Evolutionary conservation across 441 rosid genomes (phyloP), one percentile per base, ranked within the genome.

Genomic region (Biscutella laevigata): DNA sequence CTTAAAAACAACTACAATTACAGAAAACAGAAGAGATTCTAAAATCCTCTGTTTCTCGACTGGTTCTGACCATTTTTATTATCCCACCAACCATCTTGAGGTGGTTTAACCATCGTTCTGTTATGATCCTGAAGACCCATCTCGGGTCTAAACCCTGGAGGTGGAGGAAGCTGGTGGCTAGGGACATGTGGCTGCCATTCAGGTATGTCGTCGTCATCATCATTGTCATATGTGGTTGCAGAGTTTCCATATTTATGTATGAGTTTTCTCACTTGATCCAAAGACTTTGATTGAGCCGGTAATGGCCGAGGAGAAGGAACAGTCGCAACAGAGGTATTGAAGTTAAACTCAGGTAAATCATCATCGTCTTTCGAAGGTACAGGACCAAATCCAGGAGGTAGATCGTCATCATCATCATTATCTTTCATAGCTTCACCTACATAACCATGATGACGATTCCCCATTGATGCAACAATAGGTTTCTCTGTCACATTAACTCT

Each of bases 371-470:
- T 82, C 43, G 66, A 15, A 3, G 70, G 40, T 0, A 62, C 71
- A 0, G 88, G 95, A 45, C 96, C 98, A 34, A 92, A 92, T 38
- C 98, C 98, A 3, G 98, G 98, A 4, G 98, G 98, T 7, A 83
- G 72, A 42, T 85, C 95, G 44, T 72, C 94, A 5, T 74, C 85
- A 2, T 75, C 76, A 1, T 55, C 83, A 3, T 66, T 70, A 47
- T 47, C 68, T 15, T 57, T 35, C 35, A 32, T 37, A 46, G 61
- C 29, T 34, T 57, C 47, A 45, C 34, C 40, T 12, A 54, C 25
- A 59, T 59, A 53, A 32, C 28, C 73, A 40, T 49, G 33, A 6
- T 21, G 67, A 24, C 57, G 44, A 21, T 19, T 47, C 24, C 46
- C 38, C 26, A 32, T 4, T 8, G 70, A 45, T 52, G 42, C 11